phyloP scores from a whole-genome alignment of 2,329 filamentous ascomycete species.

The Fusarium sp. region DNA sequence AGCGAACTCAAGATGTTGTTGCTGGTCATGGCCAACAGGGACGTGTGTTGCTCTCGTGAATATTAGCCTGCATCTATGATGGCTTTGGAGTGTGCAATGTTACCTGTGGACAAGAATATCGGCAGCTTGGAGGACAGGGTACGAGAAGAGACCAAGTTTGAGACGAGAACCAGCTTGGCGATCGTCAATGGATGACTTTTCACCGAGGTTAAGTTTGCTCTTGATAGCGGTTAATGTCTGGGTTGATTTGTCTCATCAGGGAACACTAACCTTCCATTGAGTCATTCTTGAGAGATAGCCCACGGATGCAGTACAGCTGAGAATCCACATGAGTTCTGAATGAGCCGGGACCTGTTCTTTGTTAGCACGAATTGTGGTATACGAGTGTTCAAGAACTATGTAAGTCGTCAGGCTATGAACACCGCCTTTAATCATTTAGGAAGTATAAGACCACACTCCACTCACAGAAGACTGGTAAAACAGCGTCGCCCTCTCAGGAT shows the following conservation, averaged over 20 bases:
- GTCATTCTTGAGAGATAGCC: constrained; percentile 99
- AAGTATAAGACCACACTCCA: constrained; percentile 49
- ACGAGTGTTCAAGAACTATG: too few relatives aligned
- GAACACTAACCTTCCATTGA: constrained; percentile 85
- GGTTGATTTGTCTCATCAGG: not conserved
- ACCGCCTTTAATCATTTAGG: too few relatives aligned
- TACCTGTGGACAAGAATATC: constrained; percentile 90
- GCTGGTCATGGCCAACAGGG: constrained; percentile 95
- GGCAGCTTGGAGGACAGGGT: constrained; percentile 94
- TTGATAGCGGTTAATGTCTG: constrained; percentile 51
- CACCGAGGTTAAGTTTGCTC: constrained; percentile 79
- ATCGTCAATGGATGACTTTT: constrained; percentile 70
- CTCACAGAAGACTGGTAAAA: constrained; percentile 86
- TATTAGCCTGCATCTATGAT: constrained; percentile 5
- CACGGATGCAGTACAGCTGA: constrained; percentile 91
- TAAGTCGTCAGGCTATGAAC: too few relatives aligned
- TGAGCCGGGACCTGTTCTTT: constrained; percentile 76
- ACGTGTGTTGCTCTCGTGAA: constrained; percentile 83
- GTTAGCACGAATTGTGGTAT: constrained; percentile 2
- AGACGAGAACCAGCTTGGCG: constrained; percentile 70
- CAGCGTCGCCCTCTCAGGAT: constrained; percentile 80
- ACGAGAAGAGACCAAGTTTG: constrained; percentile 93
- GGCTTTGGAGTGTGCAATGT: not conserved
- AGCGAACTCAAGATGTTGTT: constrained; percentile 93
- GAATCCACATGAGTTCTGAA: constrained; percentile 95